Percentiles rank a stretch among this genome's conserved stretches.
phyloP scores from a whole-genome alignment of 2,329 filamentous ascomycete species.

The Geoglossum cookeanum region DNA sequence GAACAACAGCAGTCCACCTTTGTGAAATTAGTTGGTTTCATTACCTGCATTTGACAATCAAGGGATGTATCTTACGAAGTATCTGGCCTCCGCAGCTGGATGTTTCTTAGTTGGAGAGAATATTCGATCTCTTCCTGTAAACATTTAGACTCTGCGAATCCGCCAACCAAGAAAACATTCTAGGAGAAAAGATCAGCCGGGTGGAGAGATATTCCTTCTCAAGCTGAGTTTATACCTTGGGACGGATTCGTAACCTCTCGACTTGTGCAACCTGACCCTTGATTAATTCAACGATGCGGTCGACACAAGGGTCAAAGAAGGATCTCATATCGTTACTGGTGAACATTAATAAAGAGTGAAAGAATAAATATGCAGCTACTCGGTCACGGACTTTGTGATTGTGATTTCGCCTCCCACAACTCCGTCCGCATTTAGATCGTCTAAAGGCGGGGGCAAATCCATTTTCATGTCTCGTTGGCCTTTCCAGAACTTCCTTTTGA shows the following conservation, averaged over 20 bases:
- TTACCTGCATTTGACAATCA: neutral
- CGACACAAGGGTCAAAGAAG: constrained; percentile 14
- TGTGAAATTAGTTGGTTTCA: neutral
- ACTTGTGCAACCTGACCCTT: constrained; percentile 11
- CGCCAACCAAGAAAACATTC: neutral
- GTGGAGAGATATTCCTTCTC: neutral
- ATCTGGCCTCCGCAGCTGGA: constrained; percentile 11
- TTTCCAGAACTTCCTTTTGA: constrained; percentile 10
- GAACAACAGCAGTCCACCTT: constrained; percentile 12
- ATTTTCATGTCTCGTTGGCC: constrained; percentile 9
- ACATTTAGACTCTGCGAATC: constrained; percentile 10
- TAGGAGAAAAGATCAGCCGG: constrained; percentile 9
- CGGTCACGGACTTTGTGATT: constrained; percentile 2
- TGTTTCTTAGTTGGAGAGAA: constrained; percentile 5
- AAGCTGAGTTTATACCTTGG: constrained; percentile 8
- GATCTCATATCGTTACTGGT: constrained; percentile 11
- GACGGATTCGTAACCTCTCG: constrained; percentile 6
- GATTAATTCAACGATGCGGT: constrained; percentile 11
- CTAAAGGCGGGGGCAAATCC: constrained; percentile 9
- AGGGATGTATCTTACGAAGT: constrained; percentile 6
- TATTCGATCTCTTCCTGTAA: constrained; percentile 9
- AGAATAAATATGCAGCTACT: neutral
- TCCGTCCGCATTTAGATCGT: constrained; percentile 7
- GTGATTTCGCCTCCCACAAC: constrained; percentile 12
- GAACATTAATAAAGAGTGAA: neutral